Evolutionary conservation across 495 filamentous ascomycete genomes (phyloP), one percentile per base, ranked within the genome.

Genomic region (Penicilliopsis zonata): DNA sequence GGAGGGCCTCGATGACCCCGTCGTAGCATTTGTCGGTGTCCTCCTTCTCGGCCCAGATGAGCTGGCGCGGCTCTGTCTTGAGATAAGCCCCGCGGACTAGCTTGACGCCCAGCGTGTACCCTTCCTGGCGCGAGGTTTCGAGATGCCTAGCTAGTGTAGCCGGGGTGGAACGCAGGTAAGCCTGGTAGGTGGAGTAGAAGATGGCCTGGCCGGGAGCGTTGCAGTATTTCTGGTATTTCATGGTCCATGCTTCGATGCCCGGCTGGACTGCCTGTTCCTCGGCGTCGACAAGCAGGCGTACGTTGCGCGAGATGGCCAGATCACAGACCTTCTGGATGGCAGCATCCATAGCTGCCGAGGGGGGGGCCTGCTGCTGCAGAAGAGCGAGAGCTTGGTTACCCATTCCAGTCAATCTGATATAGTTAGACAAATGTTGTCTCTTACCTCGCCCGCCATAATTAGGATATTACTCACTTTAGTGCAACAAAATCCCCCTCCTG

Each of bases 11-110:
- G 12, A 73, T 65, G 27, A 80, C 61, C 12, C 61, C 60, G 35
- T 84, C 69, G 42, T 83, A 86, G 33, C 63, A 66, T 10, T 47
- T 40, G 42, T 86, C 77, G 2, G 88, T 98, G n/a, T 82, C 75
- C 28, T 76, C 78, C 59, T 92, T 92, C 37, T 72, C 77, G 18
- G 75, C 73, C 57, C 82, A 79, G 45, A 94, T 82, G 35, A 86
- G 55, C 13, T 84, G 61, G 6, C 83, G 64, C 0, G 84, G 81
- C 50, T 95, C 88, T 5, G 70, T 72, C 30, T 73, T 74, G 19
- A 98, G 59, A 52, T 98, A 98, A 6, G 88, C 88, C 22, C 88
- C 88, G 19, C 88, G 72, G 6, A 98, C 88, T 1, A 98, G 69
- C 61, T 98, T 98, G 17, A 90, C 73, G 14, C 90, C 88, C 0